Base-by-base conservation (phyloP, 192 early-diverging fungal species). In the Coemansia sp. region DNA sequence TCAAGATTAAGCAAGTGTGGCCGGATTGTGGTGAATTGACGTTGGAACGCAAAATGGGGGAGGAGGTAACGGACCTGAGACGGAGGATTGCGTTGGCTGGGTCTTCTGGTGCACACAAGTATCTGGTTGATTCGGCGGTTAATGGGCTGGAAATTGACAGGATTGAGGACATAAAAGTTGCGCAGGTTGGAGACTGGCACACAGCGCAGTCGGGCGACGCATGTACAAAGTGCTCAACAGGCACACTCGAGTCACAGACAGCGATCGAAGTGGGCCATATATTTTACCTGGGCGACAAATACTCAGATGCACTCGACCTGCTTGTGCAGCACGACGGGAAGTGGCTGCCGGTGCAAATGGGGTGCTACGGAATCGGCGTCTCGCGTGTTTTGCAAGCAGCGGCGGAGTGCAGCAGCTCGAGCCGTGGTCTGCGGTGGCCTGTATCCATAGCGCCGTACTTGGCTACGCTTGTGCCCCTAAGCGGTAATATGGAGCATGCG, bases 311-410 rank as follows among this genome's bases (percentile, higher is more conserved):
- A 11, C 65, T 97, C 54, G 75, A 86, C 24, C 90, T 92, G 1
- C 73, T 58, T 5, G 86, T 88, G 27, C 54, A 58, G 12, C 66
- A 76, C 41, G 45, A 73, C 6, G 69, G 59, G 10, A 54, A 78
- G 24, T 57, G 77, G 16, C 59, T 64, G 2, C 84, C 79, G 23
- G 84, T 90, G 45, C 84, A 92, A 62, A 95, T 95, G 94, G 93
- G 94, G 29, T 95, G 95, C 78, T 95, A 87, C 61, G 94, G 94
- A 24, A 86, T 97, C 27, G 95, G 95, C 32, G 74, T 97, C 2
- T 88, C 89, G n/a, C 84, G 94, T 3, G 63, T 94, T 13, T 64
- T 95, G 11, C 89, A 92, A n/a, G 89, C 93, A 7, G 84, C 93
- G 9, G 85, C 90, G 16, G 92, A 92, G 51, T 83, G 84, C 23